Percentiles rank a stretch among this genome's conserved stretches.
Conservation (phyloP, 192 early-diverging fungal genomes). For the Mortierella antarctica region DNA sequence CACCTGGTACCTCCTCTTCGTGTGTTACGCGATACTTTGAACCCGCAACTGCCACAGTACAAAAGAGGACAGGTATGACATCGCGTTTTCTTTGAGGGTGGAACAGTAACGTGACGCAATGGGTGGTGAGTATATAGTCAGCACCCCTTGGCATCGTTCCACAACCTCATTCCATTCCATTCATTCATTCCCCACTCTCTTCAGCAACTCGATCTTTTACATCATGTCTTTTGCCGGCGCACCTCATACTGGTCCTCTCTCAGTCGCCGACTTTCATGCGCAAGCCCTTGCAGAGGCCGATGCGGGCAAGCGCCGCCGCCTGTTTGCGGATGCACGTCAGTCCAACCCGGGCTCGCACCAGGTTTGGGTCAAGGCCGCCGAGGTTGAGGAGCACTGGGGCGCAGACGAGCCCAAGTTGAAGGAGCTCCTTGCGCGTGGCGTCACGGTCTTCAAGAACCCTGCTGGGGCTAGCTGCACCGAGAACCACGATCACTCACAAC, state of each 20-base stretch:
- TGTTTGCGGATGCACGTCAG: constrained; percentile 49
- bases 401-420: constrained; percentile 45
- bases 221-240: constrained; percentile 41
- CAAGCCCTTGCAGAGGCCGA: constrained; percentile 34
- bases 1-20: no score
- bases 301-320: constrained; percentile 47
- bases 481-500: constrained; percentile 40
- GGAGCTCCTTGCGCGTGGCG: constrained; percentile 30
- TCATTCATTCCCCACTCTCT: constrained; percentile 1
- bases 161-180: background rate
- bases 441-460: constrained; percentile 53
- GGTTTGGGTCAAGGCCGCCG: constrained; percentile 52
- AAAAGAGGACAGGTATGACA: no score
- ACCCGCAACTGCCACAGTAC: no score
- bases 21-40: no score
- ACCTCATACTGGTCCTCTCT: constrained; percentile 28
- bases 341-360: constrained; percentile 40
- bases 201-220: background rate
- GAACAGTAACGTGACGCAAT: no score
- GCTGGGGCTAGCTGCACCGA: constrained; percentile 28
- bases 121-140: no score
- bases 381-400: constrained; percentile 51
- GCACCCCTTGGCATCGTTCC: no score
- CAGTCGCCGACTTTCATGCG: constrained; percentile 25
- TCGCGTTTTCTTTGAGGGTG: no score